phyloP scores from a whole-genome alignment of 2,329 filamentous ascomycete species.

The Diaporthe longicolla region DNA sequence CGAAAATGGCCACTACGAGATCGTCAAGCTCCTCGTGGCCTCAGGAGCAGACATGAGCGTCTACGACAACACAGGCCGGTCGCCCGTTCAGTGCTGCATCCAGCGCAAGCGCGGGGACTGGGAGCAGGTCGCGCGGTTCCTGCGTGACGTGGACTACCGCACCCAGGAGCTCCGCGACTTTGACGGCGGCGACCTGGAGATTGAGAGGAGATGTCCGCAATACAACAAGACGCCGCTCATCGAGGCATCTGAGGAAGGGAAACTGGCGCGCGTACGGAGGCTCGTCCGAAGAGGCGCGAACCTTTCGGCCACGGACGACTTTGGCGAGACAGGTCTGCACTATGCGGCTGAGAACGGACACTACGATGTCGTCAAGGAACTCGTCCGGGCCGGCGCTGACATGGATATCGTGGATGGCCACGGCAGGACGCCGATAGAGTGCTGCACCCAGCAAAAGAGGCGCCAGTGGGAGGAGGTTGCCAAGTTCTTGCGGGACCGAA shows the following conservation, averaged over 20 bases:
- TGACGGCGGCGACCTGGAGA: constrained; percentile 4
- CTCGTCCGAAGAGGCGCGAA: constrained; percentile 8
- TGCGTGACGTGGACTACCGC: constrained; percentile 20
- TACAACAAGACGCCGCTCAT: constrained; percentile 26
- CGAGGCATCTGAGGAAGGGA: constrained; percentile 9
- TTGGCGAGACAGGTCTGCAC: constrained; percentile 25
- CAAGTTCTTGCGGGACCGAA: constrained; percentile 9
- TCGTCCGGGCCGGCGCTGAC: constrained; percentile 10
- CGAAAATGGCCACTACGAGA: constrained; percentile 27
- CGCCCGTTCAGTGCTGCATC: constrained; percentile 27
- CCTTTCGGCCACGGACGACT: constrained; percentile 11
- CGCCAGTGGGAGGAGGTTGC: constrained; percentile 22
- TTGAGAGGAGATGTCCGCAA: neutral
- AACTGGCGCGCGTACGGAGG: constrained; percentile 1
- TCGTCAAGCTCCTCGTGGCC: constrained; percentile 26
- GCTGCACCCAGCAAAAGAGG: constrained; percentile 11
- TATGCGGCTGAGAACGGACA: constrained; percentile 30
- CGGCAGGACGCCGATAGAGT: constrained; percentile 8
- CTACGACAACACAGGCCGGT: constrained; percentile 28
- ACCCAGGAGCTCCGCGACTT: constrained; percentile 19
- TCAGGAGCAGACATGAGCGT: constrained; percentile 32
- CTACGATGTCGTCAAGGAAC: constrained; percentile 27
- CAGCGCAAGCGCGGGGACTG: constrained; percentile 31
- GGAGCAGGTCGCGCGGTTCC: neutral
- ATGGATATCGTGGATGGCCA: neutral